A percentile compares a stretch with the other conserved stretches of the same genome.
Conservation (phyloP, 768 basidiomycete species). For the Lentinus brumalis region DNA sequence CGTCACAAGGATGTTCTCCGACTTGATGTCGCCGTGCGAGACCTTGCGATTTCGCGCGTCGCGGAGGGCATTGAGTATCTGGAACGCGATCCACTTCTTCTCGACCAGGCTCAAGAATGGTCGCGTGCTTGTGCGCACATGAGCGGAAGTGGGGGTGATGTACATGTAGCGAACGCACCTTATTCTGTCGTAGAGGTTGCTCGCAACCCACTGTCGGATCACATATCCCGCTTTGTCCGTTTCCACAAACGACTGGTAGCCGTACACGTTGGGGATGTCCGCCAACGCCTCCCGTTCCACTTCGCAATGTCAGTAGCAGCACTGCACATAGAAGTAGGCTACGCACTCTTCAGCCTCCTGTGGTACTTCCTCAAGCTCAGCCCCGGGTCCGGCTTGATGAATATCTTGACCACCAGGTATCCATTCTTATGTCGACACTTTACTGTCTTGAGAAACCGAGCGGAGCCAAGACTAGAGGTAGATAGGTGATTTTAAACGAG, state of each 20-base stretch:
- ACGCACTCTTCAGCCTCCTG: conserved; percentile 73
- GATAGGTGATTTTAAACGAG: background rate
- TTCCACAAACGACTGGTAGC: conserved; percentile 87
- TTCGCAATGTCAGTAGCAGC: conserved; percentile 33
- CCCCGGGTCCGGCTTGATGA: conserved; percentile 91
- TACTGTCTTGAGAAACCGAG: conserved; percentile 79
- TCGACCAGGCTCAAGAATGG: conserved; percentile 91
- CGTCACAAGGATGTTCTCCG: conserved; percentile 94
- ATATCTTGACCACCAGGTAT: conserved; percentile 88
- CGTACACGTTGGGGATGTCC: conserved; percentile 87
- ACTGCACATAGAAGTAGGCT: background rate
- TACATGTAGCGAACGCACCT: conserved; percentile 57
- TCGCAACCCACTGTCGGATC: conserved; percentile 92
- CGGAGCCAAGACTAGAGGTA: conserved; percentile 58
- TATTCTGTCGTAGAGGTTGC: conserved; percentile 94
- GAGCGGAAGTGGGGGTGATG: background rate
- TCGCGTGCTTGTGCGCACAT: conserved; percentile 66
- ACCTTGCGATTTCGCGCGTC: conserved; percentile 84
- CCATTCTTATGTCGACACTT: conserved; percentile 85
- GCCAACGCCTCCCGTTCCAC: conserved; percentile 83
- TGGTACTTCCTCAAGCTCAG: conserved; percentile 76
- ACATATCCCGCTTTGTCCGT: conserved; percentile 97
- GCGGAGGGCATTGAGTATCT: conserved; percentile 81
- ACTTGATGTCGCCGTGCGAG: conserved; percentile 98
- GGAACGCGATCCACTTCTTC: conserved; percentile 98